Base-by-base conservation (phyloP, 768 basidiomycete genomes). In the Boletus barrowsii region DNA sequence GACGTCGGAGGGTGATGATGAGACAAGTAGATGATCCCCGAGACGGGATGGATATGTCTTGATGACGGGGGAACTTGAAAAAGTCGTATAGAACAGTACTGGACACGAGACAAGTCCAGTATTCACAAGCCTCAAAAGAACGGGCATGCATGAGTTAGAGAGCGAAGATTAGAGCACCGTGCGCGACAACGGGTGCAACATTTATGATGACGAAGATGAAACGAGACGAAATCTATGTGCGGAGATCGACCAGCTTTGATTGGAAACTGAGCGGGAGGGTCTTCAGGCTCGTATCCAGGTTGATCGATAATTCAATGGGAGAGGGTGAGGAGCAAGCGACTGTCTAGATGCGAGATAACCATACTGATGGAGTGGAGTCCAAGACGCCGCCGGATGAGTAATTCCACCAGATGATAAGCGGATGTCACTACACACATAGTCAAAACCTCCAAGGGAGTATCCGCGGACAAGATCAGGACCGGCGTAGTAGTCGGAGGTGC, bases 11-110 rank as follows among this genome's bases (percentile, higher is more conserved):
- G 55, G 60, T 58, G 60, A 66, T 56, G 55, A 66, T 56, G 55
- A 62, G 65, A 66, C 52, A 64, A 61, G 62, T 58, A 64, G 66
- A 68, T 65, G 69, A 68, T 72, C 73, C 77, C 73, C 72, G 64
- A 70, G 80, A 83, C 82, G 75, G 81, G 79, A 83, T 81, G 81
- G 78, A 83, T 83, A 83, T 78, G 82, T 83, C 82, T 79, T 70
- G 67, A 72, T 69, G 66, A 55, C 62, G 64, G 47, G 58, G 65
- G 61, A 63, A 62, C 64, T 53, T 35, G 33, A 14, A 35, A 46
- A 62, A 58, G 26, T 58, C 51, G 57, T 58, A 63, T 69, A 55
- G 58, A 51, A 61, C 61, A 65, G 32, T 49, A 54, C 48, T 56
- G 42, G 51, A 54, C 58, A 66, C 59, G 57, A 62, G 62, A 62